phyloP scores from a whole-genome alignment of 768 basidiomycete genomes.

The Boletus reticuloceps region DNA sequence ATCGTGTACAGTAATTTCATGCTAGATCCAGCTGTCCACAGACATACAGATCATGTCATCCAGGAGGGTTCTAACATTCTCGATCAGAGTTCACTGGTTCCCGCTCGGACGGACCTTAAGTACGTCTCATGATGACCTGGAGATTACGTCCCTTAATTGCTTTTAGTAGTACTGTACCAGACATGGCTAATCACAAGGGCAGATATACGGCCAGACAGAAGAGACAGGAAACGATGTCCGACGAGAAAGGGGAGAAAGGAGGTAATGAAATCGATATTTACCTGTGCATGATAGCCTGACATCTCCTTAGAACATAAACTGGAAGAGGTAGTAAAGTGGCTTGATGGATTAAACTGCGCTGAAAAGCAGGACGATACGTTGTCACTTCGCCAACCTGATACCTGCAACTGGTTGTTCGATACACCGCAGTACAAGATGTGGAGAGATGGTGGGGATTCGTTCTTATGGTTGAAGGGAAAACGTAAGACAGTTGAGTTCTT shows the following conservation, averaged over 20 bases:
- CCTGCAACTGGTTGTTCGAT: constrained; percentile 1
- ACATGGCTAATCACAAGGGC: neutral
- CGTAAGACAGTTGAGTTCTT: neutral
- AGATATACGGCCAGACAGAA: too few relatives aligned
- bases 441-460: neutral
- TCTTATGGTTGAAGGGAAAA: neutral
- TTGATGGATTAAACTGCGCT: neutral
- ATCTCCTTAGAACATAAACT: too few relatives aligned
- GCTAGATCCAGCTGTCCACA: too few relatives aligned
- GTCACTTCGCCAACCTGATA: neutral
- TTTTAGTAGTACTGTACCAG: neutral
- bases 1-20: too few relatives aligned
- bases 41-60: too few relatives aligned
- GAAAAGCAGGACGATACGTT: neutral
- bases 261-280: too few relatives aligned
- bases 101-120: neutral
- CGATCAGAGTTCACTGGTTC: too few relatives aligned
- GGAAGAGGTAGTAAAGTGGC: neutral
- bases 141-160: neutral
- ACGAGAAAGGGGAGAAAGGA: neutral
- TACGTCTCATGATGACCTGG: neutral
- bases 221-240: too few relatives aligned
- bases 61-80: too few relatives aligned
- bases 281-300: too few relatives aligned
- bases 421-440: neutral